Evolutionary conservation across 148 eudicot genomes (phyloP), one percentile per base, ranked within the genome.

Genomic region (Suaeda aralocaspica): DNA sequence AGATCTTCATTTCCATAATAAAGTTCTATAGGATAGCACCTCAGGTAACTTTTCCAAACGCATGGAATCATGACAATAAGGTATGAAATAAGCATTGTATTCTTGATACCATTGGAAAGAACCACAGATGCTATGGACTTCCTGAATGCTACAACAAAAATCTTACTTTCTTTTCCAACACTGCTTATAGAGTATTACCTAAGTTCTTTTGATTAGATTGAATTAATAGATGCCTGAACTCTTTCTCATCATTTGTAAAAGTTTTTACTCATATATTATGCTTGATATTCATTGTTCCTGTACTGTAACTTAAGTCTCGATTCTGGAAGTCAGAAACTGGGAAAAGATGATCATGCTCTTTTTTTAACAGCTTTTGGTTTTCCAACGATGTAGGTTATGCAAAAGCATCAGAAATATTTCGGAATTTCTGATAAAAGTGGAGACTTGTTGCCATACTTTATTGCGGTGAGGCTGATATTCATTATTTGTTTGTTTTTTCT

Each of bases 341-440:
- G 41, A 15, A 46, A 67, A 48, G 26, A 26, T 24, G 25, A 9
- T 56, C 1, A 26, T 44, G 65, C 28, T 49, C 39, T 22, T 50
- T 5, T 24, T 75, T 34, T 62, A 41, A 44, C 41, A 21, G 16
- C 34, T 67, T 48, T 25, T 46, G 24, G 24, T 59, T 57, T 36
- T 48, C 56, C 61, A 18, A 58, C 63, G 34, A 26, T 83, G 84
- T 77, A 94, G 99, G 99, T 94, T 68, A 94, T 94, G 99, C 97
- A 91, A 76, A 94, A 94, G 86, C 99, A 94, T 83, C 99, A 94
- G 78, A 94, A 91, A 59, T 94, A 94, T 74, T 94, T 94, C 87
- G 97, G 96, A 56, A 55, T 91, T 51, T 82, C 93, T 50, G 88
- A 89, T 61, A 61, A 81, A 56, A 75, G 76, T 44, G 96, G 89